Evolutionary conservation across 495 filamentous ascomycete genomes (phyloP).

Genomic region (Stereocaulon alpinum): DNA sequence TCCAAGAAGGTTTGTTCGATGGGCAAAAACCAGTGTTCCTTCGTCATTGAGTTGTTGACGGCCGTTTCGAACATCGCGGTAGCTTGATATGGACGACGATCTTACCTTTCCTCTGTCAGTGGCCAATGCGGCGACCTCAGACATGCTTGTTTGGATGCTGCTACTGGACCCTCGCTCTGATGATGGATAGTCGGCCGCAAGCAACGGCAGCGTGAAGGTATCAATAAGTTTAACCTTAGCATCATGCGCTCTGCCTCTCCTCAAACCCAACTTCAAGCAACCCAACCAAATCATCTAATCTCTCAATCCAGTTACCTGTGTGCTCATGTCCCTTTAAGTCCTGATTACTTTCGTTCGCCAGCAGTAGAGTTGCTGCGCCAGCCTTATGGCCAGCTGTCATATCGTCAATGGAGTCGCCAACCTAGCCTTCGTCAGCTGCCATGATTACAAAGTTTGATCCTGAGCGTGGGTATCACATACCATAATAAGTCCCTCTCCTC

Average conservation of each 20-base stretch:
- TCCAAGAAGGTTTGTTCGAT: neutral
- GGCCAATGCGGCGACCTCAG: too few species aligned
- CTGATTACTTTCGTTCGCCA: conserved; percentile 70
- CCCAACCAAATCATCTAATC: conserved; percentile 60
- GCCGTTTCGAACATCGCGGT: neutral
- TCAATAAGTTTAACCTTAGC: too few species aligned
- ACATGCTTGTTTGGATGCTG: too few species aligned
- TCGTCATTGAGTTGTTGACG: neutral
- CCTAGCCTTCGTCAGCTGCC: conserved; percentile 32
- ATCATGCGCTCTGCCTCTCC: neutral
- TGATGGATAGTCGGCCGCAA: neutral
- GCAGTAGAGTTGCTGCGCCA: conserved; percentile 79
- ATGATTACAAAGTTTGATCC: neutral
- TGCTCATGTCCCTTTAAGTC: conserved; percentile 65
- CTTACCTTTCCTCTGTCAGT: neutral
- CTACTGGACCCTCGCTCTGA: too few species aligned
- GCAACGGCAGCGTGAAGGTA: neutral
- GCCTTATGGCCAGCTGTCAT: conserved; percentile 80
- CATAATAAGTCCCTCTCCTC: conserved; percentile 45
- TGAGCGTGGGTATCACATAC: conserved; percentile 23
- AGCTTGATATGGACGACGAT: neutral
- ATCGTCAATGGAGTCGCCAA: conserved; percentile 88
- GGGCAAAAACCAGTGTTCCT: neutral
- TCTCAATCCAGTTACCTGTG: conserved; percentile 59
- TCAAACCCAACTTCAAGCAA: conserved; percentile 36